Base-by-base conservation (phyloP, 805 yeast genomes). In the Ogataea sp. region DNA sequence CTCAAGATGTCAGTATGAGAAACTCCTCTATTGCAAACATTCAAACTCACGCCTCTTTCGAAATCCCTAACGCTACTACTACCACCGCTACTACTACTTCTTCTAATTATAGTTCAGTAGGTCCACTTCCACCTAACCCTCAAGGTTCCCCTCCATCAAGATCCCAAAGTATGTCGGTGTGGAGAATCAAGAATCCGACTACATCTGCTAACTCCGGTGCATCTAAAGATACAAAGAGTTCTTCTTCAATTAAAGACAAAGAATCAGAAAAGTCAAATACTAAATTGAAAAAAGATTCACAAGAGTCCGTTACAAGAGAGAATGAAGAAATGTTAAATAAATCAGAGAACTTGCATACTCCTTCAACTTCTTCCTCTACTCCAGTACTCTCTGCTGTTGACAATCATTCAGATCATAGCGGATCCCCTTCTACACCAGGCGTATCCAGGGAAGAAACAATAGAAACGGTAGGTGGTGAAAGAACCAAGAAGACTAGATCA, bases 401-500 rank as follows among this genome's bases (percentile, higher is more conserved):
- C n/a, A n/a, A n/a, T n/a, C n/a, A n/a, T n/a, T n/a, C n/a, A n/a
- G n/a, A n/a, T n/a, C n/a, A n/a, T n/a, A n/a, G n/a, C n/a, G n/a
- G n/a, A n/a, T n/a, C n/a, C n/a, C n/a, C n/a, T n/a, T n/a, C n/a
- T n/a, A n/a, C n/a, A n/a, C n/a, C n/a, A n/a, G n/a, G n/a, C n/a
- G n/a, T n/a, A n/a, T n/a, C n/a, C n/a, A n/a, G n/a, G n/a, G n/a
- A n/a, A n/a, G n/a, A n/a, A n/a, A n/a, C n/a, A n/a, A n/a, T n/a
- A n/a, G n/a, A n/a, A n/a, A n/a, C n/a, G n/a, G n/a, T n/a, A 18
- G 20, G 21, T 10, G 17, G n/a, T 7, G 29, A 33, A 33, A 28
- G 7, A 23, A 16, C 15, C n/a, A 34, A 36, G 14, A 36, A 36
- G 27, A 36, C 45, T 33, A 39, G 63, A 13, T 60, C 65, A 2